Conservation (phyloP, 352 stramenopile genomes). For the Achlya hypogyna region DNA sequence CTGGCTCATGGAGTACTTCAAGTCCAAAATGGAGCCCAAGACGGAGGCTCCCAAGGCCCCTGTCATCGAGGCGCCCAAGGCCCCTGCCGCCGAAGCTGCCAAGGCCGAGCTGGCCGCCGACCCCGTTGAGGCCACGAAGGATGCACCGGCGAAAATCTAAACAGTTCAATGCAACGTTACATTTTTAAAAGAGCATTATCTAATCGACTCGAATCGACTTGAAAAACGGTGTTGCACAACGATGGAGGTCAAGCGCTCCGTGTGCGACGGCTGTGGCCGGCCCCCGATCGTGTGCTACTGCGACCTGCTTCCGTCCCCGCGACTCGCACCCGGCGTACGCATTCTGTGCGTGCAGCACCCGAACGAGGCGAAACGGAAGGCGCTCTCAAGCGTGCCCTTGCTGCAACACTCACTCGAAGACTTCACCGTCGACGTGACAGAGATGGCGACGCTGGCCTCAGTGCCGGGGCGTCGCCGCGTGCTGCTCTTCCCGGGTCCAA, state of each 20-base stretch:
- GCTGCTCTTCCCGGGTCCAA: slow-evolving; percentile 14
- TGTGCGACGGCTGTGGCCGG: background rate
- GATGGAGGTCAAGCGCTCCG: background rate
- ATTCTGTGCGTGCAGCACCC: slow-evolving; percentile 17
- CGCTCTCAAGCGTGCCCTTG: slow-evolving; percentile 12
- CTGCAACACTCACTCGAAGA: background rate
- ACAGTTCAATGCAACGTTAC: too few relatives aligned
- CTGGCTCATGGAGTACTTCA: slow-evolving; percentile 79
- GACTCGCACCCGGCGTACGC: background rate
- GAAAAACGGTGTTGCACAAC: background rate
- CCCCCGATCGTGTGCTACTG: slow-evolving; percentile 16
- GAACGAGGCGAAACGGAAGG: slow-evolving; percentile 13
- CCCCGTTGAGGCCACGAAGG: background rate
- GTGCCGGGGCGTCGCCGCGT: background rate
- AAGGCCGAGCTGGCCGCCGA: background rate
- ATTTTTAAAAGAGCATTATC: too few relatives aligned
- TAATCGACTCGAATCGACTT: background rate
- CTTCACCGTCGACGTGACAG: slow-evolving; percentile 4
- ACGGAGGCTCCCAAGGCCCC: slow-evolving; percentile 30
- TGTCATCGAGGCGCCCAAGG: slow-evolving; percentile 3
- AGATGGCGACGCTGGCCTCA: background rate
- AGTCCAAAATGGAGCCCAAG: slow-evolving; percentile 49
- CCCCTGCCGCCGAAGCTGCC: background rate
- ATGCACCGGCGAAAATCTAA: too few relatives aligned
- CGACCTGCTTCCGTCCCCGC: background rate